Evolutionary conservation across 257 asterid genomes (phyloP).

Genomic region (Solanum chilense): DNA sequence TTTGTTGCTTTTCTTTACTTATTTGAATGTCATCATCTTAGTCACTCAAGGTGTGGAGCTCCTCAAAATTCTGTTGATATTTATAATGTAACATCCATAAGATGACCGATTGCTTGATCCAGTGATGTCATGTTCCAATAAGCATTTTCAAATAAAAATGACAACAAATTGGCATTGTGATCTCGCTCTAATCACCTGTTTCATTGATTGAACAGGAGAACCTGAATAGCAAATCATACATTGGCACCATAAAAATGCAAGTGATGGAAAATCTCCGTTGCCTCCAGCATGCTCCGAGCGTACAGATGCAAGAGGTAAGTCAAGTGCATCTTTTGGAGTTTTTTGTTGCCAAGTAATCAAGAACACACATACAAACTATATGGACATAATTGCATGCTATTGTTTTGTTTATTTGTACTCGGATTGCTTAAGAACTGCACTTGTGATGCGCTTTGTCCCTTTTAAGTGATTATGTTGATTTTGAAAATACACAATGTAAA

Average conservation of each 20-base stretch:
- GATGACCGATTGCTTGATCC: background rate
- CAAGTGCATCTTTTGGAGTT: background rate
- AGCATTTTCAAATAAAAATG: background rate
- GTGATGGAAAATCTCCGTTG: conserved; percentile 83
- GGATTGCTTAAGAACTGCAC: background rate
- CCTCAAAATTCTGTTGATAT: background rate
- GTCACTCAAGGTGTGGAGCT: background rate
- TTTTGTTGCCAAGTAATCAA: background rate
- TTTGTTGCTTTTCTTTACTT: background rate
- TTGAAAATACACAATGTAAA: background rate
- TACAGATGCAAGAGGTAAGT: conserved; percentile 95
- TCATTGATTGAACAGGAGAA: conserved; percentile 68
- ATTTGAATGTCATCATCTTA: background rate
- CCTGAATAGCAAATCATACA: conserved; percentile 81
- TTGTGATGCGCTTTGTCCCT: background rate
- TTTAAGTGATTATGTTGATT: background rate
- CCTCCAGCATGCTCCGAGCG: conserved; percentile 97
- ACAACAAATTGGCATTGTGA: background rate
- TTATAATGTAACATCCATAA: background rate
- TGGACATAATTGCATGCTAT: background rate
- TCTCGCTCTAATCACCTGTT: background rate
- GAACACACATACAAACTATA: background rate
- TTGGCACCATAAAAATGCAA: conserved; percentile 71
- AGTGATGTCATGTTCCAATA: background rate
- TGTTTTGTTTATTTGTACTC: background rate